These are phyloP conservation scores for Flaveria linearis DNA, from an alignment of 129 eudicot genomes.

Conservation along the genomic window DNA sequence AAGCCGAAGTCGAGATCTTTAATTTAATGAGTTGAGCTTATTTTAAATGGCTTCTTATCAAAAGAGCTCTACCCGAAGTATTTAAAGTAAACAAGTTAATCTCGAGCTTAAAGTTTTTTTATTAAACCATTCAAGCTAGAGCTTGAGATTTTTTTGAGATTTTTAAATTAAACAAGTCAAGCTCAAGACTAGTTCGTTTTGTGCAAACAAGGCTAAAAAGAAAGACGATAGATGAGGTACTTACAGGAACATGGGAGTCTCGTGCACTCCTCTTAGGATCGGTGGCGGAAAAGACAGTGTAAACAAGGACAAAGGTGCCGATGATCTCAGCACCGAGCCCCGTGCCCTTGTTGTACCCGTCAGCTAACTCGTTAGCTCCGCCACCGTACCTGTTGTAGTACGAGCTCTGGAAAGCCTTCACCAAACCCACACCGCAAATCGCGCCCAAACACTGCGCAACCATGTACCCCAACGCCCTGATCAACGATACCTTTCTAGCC, in stretches of 20 bases:
- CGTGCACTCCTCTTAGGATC: conserved; percentile 89
- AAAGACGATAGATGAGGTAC: conserved; percentile 9
- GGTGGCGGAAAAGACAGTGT: conserved; percentile 87
- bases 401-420: conserved; percentile 76
- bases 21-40: too few relatives aligned
- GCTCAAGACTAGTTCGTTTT: neutral
- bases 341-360: conserved; percentile 76
- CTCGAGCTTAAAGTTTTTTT: too few relatives aligned
- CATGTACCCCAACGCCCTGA: conserved; percentile 79
- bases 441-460: conserved; percentile 92
- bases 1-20: too few relatives aligned
- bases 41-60: too few relatives aligned
- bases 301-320: conserved; percentile 86
- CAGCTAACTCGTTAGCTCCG: conserved; percentile 64
- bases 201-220: neutral
- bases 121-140: too few relatives aligned
- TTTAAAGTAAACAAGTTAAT: too few relatives aligned
- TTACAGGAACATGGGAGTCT: conserved; percentile 97
- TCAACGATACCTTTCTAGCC: conserved; percentile 82
- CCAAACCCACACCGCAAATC: conserved; percentile 84
- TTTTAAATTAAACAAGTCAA: neutral
- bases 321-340: conserved; percentile 88
- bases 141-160: neutral
- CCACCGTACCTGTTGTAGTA: conserved; percentile 72
- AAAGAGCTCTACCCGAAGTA: too few relatives aligned